Evolutionary conservation across 2,329 filamentous ascomycete genomes (phyloP), one percentile per base, ranked within the genome.

Genomic region (Penicillium thymicola): DNA sequence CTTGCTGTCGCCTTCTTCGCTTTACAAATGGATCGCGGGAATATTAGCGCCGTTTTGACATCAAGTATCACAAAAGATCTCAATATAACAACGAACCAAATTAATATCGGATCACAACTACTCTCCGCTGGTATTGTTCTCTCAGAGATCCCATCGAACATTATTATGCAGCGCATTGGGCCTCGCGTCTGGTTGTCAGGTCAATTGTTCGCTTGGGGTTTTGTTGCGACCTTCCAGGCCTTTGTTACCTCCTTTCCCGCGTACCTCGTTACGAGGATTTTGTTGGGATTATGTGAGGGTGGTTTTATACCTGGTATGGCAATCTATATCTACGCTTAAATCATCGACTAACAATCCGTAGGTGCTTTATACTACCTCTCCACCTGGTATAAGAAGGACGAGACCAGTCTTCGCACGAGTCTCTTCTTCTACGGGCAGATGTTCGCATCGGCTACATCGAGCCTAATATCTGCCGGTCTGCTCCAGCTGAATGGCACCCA

Each of bases 351-450:
- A 52, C 8, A 10, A 6, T 10, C 7, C 2, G 11, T n/a, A 69
- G 67, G 68, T n/a, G 69, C 68, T n/a, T 54, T 72, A 4, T 72
- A 72, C 44, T 70, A 80, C 2, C 69, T 84, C 1, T 82, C 81
- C 0, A 81, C 78, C 0, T 84, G 81, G 81, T 84, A 84, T 65
- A 82, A 79, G 0, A 75, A 75, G 3, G 71, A 73, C 3, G 82
- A 84, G 64, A 79, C 78, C 0, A 79, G 78, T 53, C 79, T 82
- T 57, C 76, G 81, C 9, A 76, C 82, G 47, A 80, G 79, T 65
- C 65, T 83, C 34, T 84, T 84, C 67, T 84, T 80, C 70, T 81
- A 84, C 54, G 82, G 82, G 11, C 82, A 82, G 62, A 77, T 82
- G 65, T 73, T 82, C 16, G 81, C 80, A 5, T 74, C 75, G 18